A percentile compares a stretch with the other conserved stretches of the same genome.
Conservation (phyloP, 1,139 yeast species). For the Suhomyces panamericanus region DNA sequence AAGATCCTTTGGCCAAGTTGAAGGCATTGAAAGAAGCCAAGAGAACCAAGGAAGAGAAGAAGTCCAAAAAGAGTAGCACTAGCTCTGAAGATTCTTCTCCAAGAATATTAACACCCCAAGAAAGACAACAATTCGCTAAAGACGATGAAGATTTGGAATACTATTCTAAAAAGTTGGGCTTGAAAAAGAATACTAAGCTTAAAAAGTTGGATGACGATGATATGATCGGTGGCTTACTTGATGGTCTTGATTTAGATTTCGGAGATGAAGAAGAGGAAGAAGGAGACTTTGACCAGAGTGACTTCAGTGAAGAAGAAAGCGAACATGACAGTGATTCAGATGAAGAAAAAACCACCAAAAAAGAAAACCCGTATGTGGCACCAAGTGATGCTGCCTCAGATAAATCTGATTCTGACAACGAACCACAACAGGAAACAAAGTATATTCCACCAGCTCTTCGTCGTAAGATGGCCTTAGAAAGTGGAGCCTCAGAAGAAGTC, state of each 20-base stretch:
- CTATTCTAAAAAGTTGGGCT: conserved; percentile 79
- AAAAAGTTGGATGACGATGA: conserved; percentile 61
- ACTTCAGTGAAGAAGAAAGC: conserved; percentile 19
- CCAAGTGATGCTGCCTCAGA: conserved; percentile 39
- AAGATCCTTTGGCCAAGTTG: conserved; percentile 23
- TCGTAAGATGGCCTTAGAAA: conserved; percentile 47
- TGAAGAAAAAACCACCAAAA: conserved; percentile 26
- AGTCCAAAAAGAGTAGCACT: conserved; percentile 15
- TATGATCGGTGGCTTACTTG: conserved; percentile 68
- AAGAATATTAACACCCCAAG: conserved; percentile 33
- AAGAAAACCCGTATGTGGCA: conserved; percentile 85
- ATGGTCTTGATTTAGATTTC: conserved; percentile 72
- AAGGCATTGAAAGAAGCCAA: conserved; percentile 20
- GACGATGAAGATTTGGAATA: conserved; percentile 82
- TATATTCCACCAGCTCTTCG: conserved; percentile 89
- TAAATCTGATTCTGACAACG: conserved; percentile 15
- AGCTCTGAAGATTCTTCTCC: conserved; percentile 4
- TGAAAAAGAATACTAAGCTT: conserved; percentile 50
- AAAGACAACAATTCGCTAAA: conserved; percentile 47
- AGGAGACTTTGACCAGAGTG: conserved; percentile 24
- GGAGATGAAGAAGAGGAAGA: conserved; percentile 38
- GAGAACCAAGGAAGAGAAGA: conserved; percentile 7
- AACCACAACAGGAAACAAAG: conserved; percentile 26
- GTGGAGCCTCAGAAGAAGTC: conserved; percentile 47
- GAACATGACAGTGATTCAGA: conserved; percentile 14